Evolutionary conservation across 1,139 yeast species (phyloP).

Genomic region (Komagataea norvegica): DNA sequence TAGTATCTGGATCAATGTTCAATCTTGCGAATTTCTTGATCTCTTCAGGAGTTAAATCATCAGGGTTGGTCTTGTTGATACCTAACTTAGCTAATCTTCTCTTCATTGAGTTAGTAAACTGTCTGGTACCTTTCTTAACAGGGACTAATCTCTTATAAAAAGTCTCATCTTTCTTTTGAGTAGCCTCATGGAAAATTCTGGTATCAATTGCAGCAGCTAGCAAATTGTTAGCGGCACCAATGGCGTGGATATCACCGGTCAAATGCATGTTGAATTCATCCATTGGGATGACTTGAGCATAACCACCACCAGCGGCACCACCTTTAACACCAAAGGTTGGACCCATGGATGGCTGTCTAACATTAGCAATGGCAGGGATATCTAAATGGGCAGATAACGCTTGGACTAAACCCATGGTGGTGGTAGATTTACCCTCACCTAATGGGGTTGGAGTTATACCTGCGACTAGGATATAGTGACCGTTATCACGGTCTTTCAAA

Average conservation of each 20-base stretch:
- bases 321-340: constrained; percentile 87
- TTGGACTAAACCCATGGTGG: constrained; percentile 75
- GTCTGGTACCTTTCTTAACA: constrained; percentile 57
- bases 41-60: constrained; percentile 64
- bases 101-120: constrained; percentile 63
- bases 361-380: constrained; percentile 68
- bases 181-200: constrained; percentile 73
- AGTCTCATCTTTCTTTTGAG: constrained; percentile 60
- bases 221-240: constrained; percentile 73
- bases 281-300: constrained; percentile 83
- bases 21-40: constrained; percentile 56
- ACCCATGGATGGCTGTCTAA: constrained; percentile 84
- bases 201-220: constrained; percentile 83
- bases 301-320: constrained; percentile 90
- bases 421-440: constrained; percentile 81
- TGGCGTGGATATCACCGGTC: constrained; percentile 83
- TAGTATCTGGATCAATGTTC: constrained; percentile 67
- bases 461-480: constrained; percentile 67
- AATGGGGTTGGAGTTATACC: constrained; percentile 82
- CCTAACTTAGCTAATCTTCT: constrained; percentile 61
- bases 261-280: constrained; percentile 83
- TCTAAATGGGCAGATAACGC: constrained; percentile 74
- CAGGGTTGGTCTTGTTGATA: constrained; percentile 61
- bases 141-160: constrained; percentile 72
- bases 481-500: constrained; percentile 56